Evolutionary conservation across 495 filamentous ascomycete genomes (phyloP), one percentile per base, ranked within the genome.

Genomic region (Aspergillus nidulans): DNA sequence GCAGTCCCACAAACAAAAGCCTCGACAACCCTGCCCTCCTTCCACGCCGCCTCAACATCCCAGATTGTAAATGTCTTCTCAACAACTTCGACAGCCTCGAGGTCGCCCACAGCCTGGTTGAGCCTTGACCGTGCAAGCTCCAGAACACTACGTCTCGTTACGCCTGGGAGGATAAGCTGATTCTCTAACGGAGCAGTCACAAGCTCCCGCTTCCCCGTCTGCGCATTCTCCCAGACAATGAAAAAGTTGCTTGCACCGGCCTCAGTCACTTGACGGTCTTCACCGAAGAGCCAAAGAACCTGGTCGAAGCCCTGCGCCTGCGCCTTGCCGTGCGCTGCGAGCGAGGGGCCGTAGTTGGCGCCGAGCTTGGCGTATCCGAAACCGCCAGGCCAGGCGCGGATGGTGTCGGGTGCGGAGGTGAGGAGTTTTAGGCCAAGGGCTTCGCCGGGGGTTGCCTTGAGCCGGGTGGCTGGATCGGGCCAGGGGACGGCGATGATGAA

Each of bases 231-330:
- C 88, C 88, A 90, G 21, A 95, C 75, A 10, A 95, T 79, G 69
- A 97, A 95, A 76, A 97, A 95, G 69, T 96, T 96, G 53, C 81
- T 86, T 9, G 90, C 90, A n/a, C 91, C 91, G 1, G 91, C 91
- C 73, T 96, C 91, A 5, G 91, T 96, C 40, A 95, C 88, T 61
- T 82, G 80, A 12, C 83, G 81, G 40, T 91, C 74, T 42, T 77
- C 69, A 2, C 88, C 89, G 58, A 92, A 91, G 46, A 96, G 78
- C 91, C 91, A 96, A n/a, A 96, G 80, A 26, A 95, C 86, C 77
- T 96, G 91, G 62, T 91, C 80, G 59, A 84, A 96, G 3, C 91
- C 91, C 51, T 77, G 67, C 10, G 72, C 76, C 52, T 79, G 72
- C 7, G 91, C 91, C 65, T 90, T 85, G 34, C 78, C 75, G 40